Evolutionary conservation across 257 asterid species (phyloP).

Genomic region (Coffea eugenioides): DNA sequence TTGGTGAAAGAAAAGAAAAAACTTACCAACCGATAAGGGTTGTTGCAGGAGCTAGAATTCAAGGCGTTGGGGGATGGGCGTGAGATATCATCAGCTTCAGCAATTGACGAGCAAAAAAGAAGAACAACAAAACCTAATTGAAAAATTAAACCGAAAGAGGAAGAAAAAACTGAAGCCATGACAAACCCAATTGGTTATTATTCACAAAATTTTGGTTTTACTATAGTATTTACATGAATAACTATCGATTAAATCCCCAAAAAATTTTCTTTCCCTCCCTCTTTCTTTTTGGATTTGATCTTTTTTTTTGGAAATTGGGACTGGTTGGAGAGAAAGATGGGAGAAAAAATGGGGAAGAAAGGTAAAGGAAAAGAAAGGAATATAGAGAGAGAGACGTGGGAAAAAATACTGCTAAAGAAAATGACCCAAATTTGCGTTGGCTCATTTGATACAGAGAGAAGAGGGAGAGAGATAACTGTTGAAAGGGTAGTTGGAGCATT

Average conservation of each 20-base stretch:
- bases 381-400: not conserved
- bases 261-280: not conserved
- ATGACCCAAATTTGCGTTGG: not conserved
- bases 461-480: not conserved
- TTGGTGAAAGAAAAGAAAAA: not conserved
- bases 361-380: not conserved
- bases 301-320: too few relatives aligned
- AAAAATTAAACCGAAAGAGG: not conserved
- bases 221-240: not conserved
- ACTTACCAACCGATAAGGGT: constrained; percentile 27
- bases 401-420: not conserved
- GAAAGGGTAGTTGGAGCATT: too few relatives aligned
- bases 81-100: constrained; percentile 16
- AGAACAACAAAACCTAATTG: constrained; percentile 15
- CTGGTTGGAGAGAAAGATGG: not conserved
- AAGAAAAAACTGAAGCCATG: constrained; percentile 18
- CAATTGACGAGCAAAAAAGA: constrained; percentile 12
- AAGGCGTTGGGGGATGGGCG: constrained; percentile 14
- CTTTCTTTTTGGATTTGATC: not conserved
- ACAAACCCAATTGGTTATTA: not conserved
- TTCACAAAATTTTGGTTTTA: not conserved
- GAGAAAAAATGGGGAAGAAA: not conserved
- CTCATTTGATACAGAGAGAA: not conserved
- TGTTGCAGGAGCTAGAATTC: constrained; percentile 25
- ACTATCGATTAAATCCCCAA: not conserved